Percentiles rank a stretch among this genome's conserved stretches.
phyloP scores from a whole-genome alignment of 1,284 basidiomycete species.

The Quambalaria eucalypti region DNA sequence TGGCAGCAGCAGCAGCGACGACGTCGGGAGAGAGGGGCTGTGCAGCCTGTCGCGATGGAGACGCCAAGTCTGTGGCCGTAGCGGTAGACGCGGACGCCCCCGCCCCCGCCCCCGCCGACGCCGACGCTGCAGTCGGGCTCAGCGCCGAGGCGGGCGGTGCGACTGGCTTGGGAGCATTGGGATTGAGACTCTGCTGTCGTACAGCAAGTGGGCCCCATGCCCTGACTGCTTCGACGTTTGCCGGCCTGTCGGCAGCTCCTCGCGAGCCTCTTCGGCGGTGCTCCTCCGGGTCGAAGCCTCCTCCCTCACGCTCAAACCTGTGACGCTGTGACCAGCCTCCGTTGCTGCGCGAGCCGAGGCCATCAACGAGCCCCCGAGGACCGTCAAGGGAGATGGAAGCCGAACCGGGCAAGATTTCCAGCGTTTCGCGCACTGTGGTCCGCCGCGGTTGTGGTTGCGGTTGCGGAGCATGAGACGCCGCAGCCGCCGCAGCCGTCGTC shows the following conservation, averaged over 20 bases:
- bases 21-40: neutral
- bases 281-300: neutral
- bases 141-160: neutral
- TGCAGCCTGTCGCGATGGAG: neutral
- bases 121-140: too few relatives aligned
- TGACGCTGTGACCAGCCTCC: too few relatives aligned
- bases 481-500: neutral
- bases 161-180: slow-evolving; percentile 8
- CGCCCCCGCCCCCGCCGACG: too few relatives aligned
- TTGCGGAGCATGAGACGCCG: neutral
- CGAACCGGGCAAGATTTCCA: neutral
- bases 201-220: slow-evolving; percentile 41
- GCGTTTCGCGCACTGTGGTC: neutral
- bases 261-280: neutral
- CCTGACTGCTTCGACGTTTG: slow-evolving; percentile 1
- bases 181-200: slow-evolving; percentile 14
- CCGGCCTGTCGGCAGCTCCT: neutral
- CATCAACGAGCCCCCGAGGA: too few relatives aligned
- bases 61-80: slow-evolving; percentile 1
- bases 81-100: slow-evolving; percentile 7
- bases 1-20: neutral
- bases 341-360: too few relatives aligned
- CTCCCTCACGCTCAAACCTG: neutral
- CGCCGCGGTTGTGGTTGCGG: neutral
- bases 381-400: neutral